Conservation (phyloP, 73 alveolate species). For the Diophrys sp. region DNA sequence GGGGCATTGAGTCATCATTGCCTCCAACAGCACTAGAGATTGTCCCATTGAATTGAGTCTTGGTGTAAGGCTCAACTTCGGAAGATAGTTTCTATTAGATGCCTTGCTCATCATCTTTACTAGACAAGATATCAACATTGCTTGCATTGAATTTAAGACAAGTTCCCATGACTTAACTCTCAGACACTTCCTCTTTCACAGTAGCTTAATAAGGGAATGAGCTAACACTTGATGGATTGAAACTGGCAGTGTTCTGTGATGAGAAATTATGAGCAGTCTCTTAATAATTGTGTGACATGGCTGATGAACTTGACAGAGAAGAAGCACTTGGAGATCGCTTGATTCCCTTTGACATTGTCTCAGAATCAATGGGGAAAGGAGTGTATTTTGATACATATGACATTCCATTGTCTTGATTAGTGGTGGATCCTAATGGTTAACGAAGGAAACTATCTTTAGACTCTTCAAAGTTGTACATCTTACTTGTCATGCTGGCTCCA, state of each 20-base stretch:
- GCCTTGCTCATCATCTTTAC: neutral
- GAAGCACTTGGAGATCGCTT: neutral
- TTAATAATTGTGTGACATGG: no score
- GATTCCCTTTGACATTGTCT: neutral
- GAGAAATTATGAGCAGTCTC: neutral
- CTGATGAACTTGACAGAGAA: neutral
- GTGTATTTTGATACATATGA: neutral
- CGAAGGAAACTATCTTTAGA: neutral
- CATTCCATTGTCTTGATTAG: no score
- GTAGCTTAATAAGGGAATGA: neutral
- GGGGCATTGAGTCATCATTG: neutral
- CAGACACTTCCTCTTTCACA: neutral
- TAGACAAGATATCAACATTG: neutral
- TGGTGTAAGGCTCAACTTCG: neutral
- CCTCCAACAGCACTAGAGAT: neutral
- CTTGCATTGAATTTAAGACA: neutral
- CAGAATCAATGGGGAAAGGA: neutral
- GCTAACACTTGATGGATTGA: neutral
- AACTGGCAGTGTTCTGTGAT: neutral
- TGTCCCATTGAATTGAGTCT: neutral
- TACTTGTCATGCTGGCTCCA: neutral
- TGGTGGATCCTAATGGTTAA: no score
- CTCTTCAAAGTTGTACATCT: no score
- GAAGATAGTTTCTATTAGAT: neutral
- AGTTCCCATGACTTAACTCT: neutral